Base-by-base conservation (phyloP, 2,329 filamentous ascomycete genomes). In the Oidium heveae region DNA sequence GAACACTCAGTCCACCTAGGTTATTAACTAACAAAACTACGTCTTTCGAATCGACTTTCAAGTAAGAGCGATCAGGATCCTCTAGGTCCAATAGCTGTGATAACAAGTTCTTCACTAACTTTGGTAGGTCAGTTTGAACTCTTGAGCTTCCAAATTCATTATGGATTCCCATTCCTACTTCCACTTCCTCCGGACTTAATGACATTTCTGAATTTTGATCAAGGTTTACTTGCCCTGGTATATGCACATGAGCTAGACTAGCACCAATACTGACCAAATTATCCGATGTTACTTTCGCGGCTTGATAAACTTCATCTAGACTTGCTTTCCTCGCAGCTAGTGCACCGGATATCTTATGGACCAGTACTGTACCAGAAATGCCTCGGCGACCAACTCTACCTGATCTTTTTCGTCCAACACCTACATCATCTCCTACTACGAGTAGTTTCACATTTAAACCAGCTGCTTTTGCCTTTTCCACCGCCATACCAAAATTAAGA, bases 371-470 rank as follows among this genome's bases (percentile, higher is more conserved):
- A 34, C 89, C 89, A 2, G 86, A 88, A 66, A 96, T 91, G 54
- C 89, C 89, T 63, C 89, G 76, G 53, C 89, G 72, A 0, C 89
- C 89, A 16, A 95, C 89, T 66, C 95, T 95, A n/a, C 89, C 88
- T 12, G 84, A 82, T 65, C 82, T 82, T 54, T 71, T 73, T 56
- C 86, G 73, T 1, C 88, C 88, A 49, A 96, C 88, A 46, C 88
- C 87, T 2, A 88, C 87, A 67, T 96, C 89, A 63, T 96, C 89
- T 6, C 81, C 86, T 8, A 95, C 86, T 9, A 94, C 83, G 10
- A 94, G 79, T 82, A 95, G 94, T 65, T 94, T 84, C 0, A 85
- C 84, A 18, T 79, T 69, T 24, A 86, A 68, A 0, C 86, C 88
- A 0, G 79, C 77, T 1, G 86, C 86, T 56, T 83, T 81, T 16